Conservation (phyloP, 2,329 filamentous ascomycete genomes). For the Colletotrichum somersetense region DNA sequence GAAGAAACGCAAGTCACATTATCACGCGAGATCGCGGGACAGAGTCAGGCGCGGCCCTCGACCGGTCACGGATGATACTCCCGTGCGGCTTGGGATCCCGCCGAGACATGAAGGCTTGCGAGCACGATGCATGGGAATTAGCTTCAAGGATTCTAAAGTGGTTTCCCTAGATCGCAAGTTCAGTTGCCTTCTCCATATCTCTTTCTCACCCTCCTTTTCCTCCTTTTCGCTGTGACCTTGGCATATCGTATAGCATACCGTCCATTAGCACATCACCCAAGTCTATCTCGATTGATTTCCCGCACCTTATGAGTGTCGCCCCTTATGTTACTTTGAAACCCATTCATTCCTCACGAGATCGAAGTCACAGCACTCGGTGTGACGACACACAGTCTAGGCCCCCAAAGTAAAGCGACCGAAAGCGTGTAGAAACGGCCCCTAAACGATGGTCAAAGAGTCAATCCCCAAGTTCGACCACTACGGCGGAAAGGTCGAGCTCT, state of each 20-base stretch:
- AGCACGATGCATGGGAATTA: conserved; percentile 31
- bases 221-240: conserved; percentile 1
- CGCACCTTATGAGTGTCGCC: neutral
- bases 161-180: conserved; percentile 38
- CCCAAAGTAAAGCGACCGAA: neutral
- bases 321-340: neutral
- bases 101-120: conserved; percentile 37
- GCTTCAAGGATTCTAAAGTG: conserved; percentile 24
- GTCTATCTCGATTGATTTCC: neutral
- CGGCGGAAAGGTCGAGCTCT: conserved; percentile 23
- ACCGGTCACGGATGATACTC: conserved; percentile 23
- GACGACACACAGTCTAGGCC: neutral
- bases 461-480: neutral
- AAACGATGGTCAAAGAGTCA: conserved; percentile 32
- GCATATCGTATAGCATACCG: conserved; percentile 15
- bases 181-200: conserved; percentile 16
- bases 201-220: neutral
- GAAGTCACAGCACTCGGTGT: neutral
- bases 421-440: conserved; percentile 16
- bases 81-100: conserved; percentile 33
- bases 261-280: neutral
- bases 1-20: conserved; percentile 42
- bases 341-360: neutral
- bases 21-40: conserved; percentile 36
- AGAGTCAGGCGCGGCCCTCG: conserved; percentile 29